A percentile compares a stretch with the other conserved stretches of the same genome.
Evolutionary conservation across 2,329 filamentous ascomycete genomes (phyloP).

Genomic region (Fusarium verticillioides): DNA sequence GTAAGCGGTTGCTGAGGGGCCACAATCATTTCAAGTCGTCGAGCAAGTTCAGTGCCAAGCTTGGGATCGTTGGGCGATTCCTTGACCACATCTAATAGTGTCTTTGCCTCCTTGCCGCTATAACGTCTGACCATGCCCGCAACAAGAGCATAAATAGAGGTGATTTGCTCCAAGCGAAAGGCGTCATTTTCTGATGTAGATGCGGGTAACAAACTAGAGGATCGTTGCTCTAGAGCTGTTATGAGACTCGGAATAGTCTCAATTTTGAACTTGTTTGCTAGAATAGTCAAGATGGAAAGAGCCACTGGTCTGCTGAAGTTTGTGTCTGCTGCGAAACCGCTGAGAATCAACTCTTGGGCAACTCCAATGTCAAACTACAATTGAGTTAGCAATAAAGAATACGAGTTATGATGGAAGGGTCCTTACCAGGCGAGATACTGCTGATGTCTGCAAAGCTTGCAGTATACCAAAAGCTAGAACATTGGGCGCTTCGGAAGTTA

Average conservation of each 20-base stretch:
- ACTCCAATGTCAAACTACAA: constrained; percentile 52
- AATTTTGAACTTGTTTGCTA: constrained; percentile 59
- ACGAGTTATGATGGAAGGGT: not conserved
- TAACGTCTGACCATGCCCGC: constrained; percentile 54
- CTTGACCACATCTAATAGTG: constrained; percentile 50
- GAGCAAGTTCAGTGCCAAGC: constrained; percentile 55
- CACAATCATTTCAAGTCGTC: constrained; percentile 56
- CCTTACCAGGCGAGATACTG: constrained; percentile 50
- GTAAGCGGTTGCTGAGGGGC: constrained; percentile 53
- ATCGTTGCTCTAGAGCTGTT: constrained; percentile 41
- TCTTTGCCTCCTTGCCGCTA: constrained; percentile 49
- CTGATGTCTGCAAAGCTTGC: constrained; percentile 49
- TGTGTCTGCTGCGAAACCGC: constrained; percentile 34
- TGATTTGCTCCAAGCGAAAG: constrained; percentile 42
- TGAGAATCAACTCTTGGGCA: constrained; percentile 50
- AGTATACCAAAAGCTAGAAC: constrained; percentile 54
- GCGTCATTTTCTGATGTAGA: constrained; percentile 16
- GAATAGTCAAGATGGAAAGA: constrained; percentile 53
- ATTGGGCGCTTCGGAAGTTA: constrained; percentile 47
- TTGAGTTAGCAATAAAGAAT: constrained; percentile 17
- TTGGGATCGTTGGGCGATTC: constrained; percentile 48
- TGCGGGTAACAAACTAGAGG: constrained; percentile 34
- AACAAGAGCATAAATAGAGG: constrained; percentile 50
- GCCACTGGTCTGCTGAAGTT: constrained; percentile 43
- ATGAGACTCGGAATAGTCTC: constrained; percentile 47